Percentiles rank a stretch among this genome's conserved stretches.
Evolutionary conservation across 1,284 basidiomycete species (phyloP).

Genomic region (Marasmius fiardii): DNA sequence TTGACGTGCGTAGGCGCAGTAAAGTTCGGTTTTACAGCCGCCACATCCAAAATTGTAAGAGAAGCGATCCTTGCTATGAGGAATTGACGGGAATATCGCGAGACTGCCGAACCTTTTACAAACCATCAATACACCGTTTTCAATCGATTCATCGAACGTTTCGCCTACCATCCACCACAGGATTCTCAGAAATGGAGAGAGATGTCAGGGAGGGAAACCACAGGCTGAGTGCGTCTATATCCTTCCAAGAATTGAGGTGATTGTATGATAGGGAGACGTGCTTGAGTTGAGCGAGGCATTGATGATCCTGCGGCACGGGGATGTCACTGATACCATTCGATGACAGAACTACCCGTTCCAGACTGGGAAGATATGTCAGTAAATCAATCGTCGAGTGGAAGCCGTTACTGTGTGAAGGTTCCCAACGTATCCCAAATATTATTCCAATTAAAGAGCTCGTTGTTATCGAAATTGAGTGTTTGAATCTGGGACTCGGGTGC

Average conservation of each 20-base stretch:
- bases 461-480: slow-evolving; percentile 75
- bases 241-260: slow-evolving; percentile 56
- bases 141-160: slow-evolving; percentile 11
- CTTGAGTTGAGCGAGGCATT: slow-evolving; percentile 35
- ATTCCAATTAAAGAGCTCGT: slow-evolving; percentile 62
- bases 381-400: slow-evolving; percentile 9
- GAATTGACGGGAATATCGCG: slow-evolving; percentile 57
- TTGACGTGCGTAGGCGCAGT: slow-evolving; percentile 1
- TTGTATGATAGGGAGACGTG: slow-evolving; percentile 70
- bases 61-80: slow-evolving; percentile 70
- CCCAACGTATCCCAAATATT: slow-evolving; percentile 45
- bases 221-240: slow-evolving; percentile 64
- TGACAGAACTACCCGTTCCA: slow-evolving; percentile 68
- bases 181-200: slow-evolving; percentile 59
- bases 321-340: slow-evolving; percentile 58
- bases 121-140: slow-evolving; percentile 13
- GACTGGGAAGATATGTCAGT: slow-evolving; percentile 29
- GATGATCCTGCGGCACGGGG: slow-evolving; percentile 30
- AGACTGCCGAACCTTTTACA: not conserved
- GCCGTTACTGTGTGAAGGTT: slow-evolving; percentile 48
- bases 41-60: slow-evolving; percentile 67
- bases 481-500: slow-evolving; percentile 34
- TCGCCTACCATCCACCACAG: slow-evolving; percentile 51
- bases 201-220: slow-evolving; percentile 66
- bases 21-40: slow-evolving; percentile 42